Conservation (phyloP, 1,284 basidiomycete species). For the Marasmius tenuissimus region DNA sequence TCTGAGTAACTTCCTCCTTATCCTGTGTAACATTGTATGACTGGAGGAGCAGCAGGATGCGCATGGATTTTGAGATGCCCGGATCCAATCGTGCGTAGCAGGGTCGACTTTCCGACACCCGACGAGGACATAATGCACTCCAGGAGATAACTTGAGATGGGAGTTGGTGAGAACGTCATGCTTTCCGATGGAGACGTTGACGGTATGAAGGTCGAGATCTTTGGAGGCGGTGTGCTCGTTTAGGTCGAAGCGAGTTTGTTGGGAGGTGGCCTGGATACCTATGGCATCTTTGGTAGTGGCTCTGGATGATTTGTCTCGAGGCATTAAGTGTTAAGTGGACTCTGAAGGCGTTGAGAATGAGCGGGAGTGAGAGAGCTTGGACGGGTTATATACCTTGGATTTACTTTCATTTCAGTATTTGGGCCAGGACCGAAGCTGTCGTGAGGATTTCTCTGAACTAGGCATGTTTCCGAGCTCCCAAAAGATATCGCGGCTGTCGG, state of each 20-base stretch:
- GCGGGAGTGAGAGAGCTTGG: not conserved
- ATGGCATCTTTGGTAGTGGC: not conserved
- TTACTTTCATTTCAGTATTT: not conserved
- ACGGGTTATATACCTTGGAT: not conserved
- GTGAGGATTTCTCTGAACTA: not conserved
- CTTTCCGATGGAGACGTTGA: constrained; percentile 46
- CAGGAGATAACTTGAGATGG: constrained; percentile 50
- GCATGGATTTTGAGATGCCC: constrained; percentile 48
- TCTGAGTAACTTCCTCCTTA: constrained; percentile 21
- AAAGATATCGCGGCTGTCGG: too few relatives aligned
- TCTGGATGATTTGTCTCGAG: not conserved
- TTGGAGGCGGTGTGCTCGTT: constrained; percentile 36
- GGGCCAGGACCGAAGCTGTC: not conserved
- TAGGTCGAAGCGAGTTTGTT: constrained; percentile 41
- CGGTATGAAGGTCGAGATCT: constrained; percentile 46
- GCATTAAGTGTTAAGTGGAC: not conserved
- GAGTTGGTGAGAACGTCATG: constrained; percentile 52
- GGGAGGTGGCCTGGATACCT: constrained; percentile 10
- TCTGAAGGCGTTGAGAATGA: not conserved
- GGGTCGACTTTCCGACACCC: constrained; percentile 60
- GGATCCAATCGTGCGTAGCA: constrained; percentile 39
- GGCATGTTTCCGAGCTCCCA: not conserved
- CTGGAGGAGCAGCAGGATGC: constrained; percentile 54
- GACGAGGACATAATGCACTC: constrained; percentile 51
- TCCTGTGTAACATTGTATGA: constrained; percentile 34